Conservation (phyloP, 1,284 basidiomycete genomes). For the Marasmius oreades region DNA sequence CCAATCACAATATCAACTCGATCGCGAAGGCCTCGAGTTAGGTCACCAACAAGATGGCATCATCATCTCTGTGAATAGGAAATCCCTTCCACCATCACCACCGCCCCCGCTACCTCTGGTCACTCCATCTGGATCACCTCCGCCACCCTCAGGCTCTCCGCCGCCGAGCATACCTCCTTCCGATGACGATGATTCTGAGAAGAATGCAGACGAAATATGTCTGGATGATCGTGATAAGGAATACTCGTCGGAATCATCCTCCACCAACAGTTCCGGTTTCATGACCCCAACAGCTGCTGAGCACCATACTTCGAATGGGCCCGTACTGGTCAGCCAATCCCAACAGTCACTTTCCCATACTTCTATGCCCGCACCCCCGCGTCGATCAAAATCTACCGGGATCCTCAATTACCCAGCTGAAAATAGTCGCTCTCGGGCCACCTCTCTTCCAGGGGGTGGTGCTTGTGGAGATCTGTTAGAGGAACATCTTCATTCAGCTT, state of each 20-base stretch:
- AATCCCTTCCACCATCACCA: not conserved
- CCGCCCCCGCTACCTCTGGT: not conserved
- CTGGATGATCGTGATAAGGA: not conserved
- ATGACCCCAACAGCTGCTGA: not conserved
- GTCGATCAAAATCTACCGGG: slow-evolving; percentile 1
- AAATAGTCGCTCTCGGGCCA: not conserved
- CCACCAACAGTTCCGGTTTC: not conserved
- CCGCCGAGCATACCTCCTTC: not conserved
- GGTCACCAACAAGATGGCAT: too few species aligned
- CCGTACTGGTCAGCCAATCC: too few species aligned
- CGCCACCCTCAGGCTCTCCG: not conserved
- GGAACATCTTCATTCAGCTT: not conserved
- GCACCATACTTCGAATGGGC: not conserved
- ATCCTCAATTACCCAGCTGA: not conserved
- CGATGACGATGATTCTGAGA: not conserved
- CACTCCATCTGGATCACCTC: not conserved
- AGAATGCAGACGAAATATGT: not conserved
- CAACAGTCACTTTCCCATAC: too few species aligned
- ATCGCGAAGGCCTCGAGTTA: too few species aligned
- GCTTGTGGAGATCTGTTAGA: not conserved
- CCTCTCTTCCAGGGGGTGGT: not conserved
- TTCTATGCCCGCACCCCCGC: not conserved
- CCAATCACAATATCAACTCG: too few species aligned
- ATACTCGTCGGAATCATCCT: not conserved
- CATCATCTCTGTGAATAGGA: too few species aligned